Evolutionary conservation across 441 rosid species (phyloP).

Genomic region (Euphorbia corollata): DNA sequence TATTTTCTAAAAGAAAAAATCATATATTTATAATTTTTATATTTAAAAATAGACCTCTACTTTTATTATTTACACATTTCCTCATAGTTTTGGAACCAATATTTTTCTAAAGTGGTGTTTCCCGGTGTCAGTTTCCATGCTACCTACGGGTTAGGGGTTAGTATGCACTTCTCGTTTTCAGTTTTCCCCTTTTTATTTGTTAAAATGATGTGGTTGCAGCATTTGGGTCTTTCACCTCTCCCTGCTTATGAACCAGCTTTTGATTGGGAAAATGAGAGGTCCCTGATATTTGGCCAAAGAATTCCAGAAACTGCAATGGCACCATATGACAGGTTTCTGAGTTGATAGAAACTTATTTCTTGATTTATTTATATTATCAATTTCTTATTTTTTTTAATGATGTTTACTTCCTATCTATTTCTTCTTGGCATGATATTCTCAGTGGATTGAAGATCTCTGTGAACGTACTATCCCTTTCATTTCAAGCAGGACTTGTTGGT

Average conservation of each 20-base stretch:
- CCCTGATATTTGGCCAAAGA: conserved; percentile 88
- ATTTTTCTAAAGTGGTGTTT: no score
- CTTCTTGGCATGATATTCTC: conserved; percentile 22
- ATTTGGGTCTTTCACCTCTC: conserved; percentile 85
- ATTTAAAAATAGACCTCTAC: no score
- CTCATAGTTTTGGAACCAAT: no score
- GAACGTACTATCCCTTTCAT: conserved; percentile 73
- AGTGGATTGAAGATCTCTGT: conserved; percentile 93
- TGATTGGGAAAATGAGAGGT: conserved; percentile 98
- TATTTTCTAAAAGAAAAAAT: no score
- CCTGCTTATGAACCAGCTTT: conserved; percentile 99
- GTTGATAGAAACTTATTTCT: no score
- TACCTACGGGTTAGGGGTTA: no score
- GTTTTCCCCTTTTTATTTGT: conserved; percentile 2
- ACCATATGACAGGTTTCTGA: conserved; percentile 54
- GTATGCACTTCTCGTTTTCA: not conserved
- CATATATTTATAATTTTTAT: no score
- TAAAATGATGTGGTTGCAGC: conserved; percentile 42
- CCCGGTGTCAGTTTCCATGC: no score
- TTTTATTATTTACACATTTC: no score
- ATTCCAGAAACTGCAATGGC: conserved; percentile 65
- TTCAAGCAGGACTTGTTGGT: conserved; percentile 92
- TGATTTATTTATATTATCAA: no score
- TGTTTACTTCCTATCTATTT: conserved; percentile 17
- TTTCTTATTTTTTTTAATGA: no score